Evolutionary conservation across 441 rosid species (phyloP), one percentile per base, ranked within the genome.

Genomic region (Eugenia klotzschiana): DNA sequence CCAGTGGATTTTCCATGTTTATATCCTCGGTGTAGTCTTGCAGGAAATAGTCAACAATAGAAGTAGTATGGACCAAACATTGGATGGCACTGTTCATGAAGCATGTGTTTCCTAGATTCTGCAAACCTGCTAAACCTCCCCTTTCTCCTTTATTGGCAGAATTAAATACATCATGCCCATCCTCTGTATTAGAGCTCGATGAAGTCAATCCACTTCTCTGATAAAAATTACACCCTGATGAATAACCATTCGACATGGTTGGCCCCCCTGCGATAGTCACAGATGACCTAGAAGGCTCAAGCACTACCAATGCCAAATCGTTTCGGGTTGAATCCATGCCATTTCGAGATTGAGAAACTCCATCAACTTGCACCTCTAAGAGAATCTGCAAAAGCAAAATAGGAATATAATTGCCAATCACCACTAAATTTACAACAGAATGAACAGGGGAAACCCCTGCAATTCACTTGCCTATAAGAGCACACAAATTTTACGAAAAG

Each of bases 11-110:
- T 50, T 89, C 88, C 11, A 88, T 82, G 87, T 93, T 93, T 84
- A 93, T 90, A 86, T 93, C 93, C 27, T 73, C 85, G 29, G 87
- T 82, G 87, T 90, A 93, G 86, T 93, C 93, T 86, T 89, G 84
- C 83, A 92, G 84, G 86, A 93, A 93, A 80, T 93, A 93, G 72
- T 93, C 90, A 64, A 88, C 93, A 79, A 93, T 87, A 23, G 90
- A 89, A 1, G 93, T 93, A 0, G 93, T 93, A 88, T 92, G 95
- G 77, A 91, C 94, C 81, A 93, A 88, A 89, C 95, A 93, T 80
- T 92, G 93, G 86, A 93, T 84, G 84, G 93, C 89, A 85, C 94
- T 91, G 83, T 92, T 92, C 95, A 93, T 92, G 87, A 93, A 93
- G 85, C 95, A 93, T 80, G 94, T 93, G 79, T 93, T 93, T 84